These are phyloP conservation scores for Vaccinium corymbosum DNA, from an alignment of 148 eudicot species.

Conservation along the genomic window DNA sequence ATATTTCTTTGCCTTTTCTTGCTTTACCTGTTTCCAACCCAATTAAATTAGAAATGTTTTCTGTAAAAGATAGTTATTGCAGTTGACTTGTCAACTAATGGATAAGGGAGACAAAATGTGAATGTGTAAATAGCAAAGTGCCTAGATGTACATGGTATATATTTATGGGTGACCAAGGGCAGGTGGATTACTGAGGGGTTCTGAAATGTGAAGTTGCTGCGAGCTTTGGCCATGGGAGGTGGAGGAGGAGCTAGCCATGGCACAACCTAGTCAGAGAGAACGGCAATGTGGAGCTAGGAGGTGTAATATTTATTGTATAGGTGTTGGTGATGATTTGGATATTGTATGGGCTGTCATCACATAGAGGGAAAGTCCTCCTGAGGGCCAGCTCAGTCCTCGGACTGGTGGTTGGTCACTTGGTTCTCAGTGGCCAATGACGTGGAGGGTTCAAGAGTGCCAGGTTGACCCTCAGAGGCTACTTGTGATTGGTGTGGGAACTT, in stretches of 20 bases:
- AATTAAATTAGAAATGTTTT: background rate
- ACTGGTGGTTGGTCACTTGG: background rate
- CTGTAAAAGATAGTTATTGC: background rate
- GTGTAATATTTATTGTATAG: background rate
- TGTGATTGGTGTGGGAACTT: background rate
- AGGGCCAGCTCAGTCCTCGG: background rate
- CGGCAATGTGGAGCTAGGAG: background rate
- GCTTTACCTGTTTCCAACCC: background rate
- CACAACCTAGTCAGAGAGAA: background rate
- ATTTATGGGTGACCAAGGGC: background rate
- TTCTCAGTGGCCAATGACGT: background rate
- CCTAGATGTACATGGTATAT: background rate
- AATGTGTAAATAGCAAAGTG: background rate
- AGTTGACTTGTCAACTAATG: background rate
- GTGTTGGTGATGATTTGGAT: background rate
- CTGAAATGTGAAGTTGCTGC: background rate
- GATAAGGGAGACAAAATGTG: background rate
- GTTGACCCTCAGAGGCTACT: background rate
- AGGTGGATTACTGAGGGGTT: background rate
- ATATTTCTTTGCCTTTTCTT: background rate
- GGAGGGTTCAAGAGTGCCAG: background rate
- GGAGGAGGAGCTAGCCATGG: conserved; percentile 1
- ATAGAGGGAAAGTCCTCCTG: background rate
- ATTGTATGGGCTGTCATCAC: background rate
- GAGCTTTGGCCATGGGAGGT: background rate